Percentiles rank a stretch among this genome's conserved stretches.
These are phyloP conservation scores for Stereocaulon alpinum DNA, from an alignment of 495 filamentous ascomycete genomes.

Conservation along the genomic window DNA sequence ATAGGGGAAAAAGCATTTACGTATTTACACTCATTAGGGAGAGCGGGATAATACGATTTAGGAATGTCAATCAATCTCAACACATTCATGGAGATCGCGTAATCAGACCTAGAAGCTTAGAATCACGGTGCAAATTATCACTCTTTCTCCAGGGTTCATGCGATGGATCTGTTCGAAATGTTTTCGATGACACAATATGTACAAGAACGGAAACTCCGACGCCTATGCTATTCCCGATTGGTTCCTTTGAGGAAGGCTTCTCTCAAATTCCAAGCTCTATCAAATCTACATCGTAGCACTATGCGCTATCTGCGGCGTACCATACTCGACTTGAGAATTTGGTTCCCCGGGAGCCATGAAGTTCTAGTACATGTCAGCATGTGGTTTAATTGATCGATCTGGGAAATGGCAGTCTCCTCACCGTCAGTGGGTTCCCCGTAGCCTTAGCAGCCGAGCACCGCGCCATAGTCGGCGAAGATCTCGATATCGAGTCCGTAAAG, in stretches of 20 bases:
- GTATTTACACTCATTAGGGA: too few species aligned
- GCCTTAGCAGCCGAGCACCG: conserved; percentile 81
- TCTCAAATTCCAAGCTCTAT: not conserved
- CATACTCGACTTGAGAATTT: conserved; percentile 17
- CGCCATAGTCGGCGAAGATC: conserved; percentile 96
- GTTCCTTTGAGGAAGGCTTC: too few species aligned
- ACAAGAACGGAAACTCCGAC: too few species aligned
- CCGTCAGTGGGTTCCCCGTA: conserved; percentile 60
- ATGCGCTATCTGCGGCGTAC: conserved; percentile 5
- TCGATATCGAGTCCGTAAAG: conserved; percentile 91
- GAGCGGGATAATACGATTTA: too few species aligned
- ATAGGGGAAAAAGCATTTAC: too few species aligned
- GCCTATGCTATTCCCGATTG: not conserved
- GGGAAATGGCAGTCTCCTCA: conserved; percentile 45
- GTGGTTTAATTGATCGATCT: not conserved
- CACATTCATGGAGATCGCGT: too few species aligned
- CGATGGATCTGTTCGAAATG: too few species aligned
- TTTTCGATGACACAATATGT: too few species aligned
- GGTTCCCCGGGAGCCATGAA: conserved; percentile 60
- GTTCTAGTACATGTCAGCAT: not conserved
- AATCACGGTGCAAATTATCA: too few species aligned
- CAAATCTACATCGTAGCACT: conserved; percentile 14
- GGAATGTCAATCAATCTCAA: too few species aligned
- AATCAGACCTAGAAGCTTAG: too few species aligned
- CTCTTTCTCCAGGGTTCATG: too few species aligned